Base-by-base conservation (phyloP, 139 green algal species). In the Eudorina sp. region DNA sequence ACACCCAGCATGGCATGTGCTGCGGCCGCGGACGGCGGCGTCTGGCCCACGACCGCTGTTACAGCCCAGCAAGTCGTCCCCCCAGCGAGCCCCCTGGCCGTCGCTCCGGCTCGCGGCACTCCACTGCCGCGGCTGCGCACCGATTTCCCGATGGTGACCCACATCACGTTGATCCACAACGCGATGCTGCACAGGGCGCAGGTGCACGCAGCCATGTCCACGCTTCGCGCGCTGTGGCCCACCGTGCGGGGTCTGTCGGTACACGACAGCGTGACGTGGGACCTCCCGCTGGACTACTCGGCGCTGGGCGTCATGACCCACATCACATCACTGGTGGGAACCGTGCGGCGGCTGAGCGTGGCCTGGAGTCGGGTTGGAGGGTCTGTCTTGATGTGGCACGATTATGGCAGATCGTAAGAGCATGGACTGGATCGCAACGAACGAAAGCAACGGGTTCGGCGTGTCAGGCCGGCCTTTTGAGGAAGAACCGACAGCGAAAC, bases 241-340 rank as follows among this genome's bases (percentile, higher is more conserved):
- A 7, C 25, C 34, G 64, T 78, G 62, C 45, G 34, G 21, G 45
- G 81, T 19, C 46, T 87, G 81, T 87, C 81, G 27, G 81, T 87
- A 69, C 81, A 87, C 81, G 81, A 87, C 64, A 79, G 81, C 81
- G 45, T 79, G 45, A 87, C 81, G 16, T 87, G 81, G 81, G 81
- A 87, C 66, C 64, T 87, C 41, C 81, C 81, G 45, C 81, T 87
- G 64, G 81, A 87, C 81, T 87, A 87, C 81, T 55, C 45, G 7
- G 81, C 64, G 5, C 81, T 87, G 81, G 64, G 81, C 5, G 45
- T 27, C 9, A 78, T 87, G 81, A 79, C 45, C 16, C 81, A 87
- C 45, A 51, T 87, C 9, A 78, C 62, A 0, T 53, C 53, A 27
- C 77, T 84, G 77, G 77, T 84, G 77, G 36, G 77, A 16, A 13